phyloP scores from a whole-genome alignment of 202 grass and related monocot species.

The Hordeum pubiflorum region DNA sequence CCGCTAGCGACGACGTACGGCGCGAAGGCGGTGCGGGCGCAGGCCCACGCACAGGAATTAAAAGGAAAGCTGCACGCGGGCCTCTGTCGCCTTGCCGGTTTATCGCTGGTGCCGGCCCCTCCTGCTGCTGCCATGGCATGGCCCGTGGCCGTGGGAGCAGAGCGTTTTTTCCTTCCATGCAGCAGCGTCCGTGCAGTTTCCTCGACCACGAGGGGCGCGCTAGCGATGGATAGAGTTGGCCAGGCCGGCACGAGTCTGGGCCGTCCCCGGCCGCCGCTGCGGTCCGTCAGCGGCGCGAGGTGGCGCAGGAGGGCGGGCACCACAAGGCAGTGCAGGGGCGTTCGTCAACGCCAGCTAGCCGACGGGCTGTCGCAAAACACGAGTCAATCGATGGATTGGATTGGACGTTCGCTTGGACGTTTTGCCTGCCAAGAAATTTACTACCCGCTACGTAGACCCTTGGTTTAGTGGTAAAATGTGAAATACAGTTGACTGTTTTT shows the following conservation, averaged over 20 bases:
- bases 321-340: background rate
- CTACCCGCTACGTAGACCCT: background rate
- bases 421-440: background rate
- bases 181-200: background rate
- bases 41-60: background rate
- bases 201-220: background rate
- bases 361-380: background rate
- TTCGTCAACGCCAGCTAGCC: background rate
- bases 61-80: background rate
- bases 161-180: background rate
- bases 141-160: background rate
- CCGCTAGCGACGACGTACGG: background rate
- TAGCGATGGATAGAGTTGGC: background rate
- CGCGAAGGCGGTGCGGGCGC: background rate
- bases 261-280: background rate
- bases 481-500: background rate
- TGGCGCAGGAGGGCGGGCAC: slow-evolving; percentile 16
- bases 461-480: background rate
- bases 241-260: background rate
- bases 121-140: background rate
- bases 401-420: background rate
- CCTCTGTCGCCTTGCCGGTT: background rate
- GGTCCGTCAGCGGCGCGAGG: slow-evolving; percentile 2
- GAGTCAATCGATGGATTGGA: background rate
- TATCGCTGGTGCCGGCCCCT: background rate